A percentile compares a stretch with the other conserved stretches of the same genome.
phyloP scores from a whole-genome alignment of 2,329 filamentous ascomycete genomes.

The Claviceps arundinis region DNA sequence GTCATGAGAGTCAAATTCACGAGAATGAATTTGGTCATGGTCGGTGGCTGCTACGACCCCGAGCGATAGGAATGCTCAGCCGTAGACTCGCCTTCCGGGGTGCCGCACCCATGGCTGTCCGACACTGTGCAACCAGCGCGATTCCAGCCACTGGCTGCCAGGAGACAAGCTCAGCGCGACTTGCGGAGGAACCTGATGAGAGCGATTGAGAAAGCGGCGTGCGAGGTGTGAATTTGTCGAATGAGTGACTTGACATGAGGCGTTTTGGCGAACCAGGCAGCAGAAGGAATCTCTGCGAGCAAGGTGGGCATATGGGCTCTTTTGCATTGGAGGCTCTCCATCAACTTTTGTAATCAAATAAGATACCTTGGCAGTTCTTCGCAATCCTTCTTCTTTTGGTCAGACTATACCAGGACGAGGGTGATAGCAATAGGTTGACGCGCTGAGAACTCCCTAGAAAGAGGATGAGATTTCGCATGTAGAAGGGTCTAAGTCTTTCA shows the following conservation, averaged over 20 bases:
- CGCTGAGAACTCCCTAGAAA: neutral
- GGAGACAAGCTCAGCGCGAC: constrained; percentile 4
- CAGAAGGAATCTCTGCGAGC: neutral
- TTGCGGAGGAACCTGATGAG: constrained; percentile 1
- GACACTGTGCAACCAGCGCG: constrained; percentile 5
- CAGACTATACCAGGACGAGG: neutral
- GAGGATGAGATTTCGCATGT: too few species aligned
- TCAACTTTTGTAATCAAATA: neutral
- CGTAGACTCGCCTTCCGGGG: constrained; percentile 2
- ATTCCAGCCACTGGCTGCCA: constrained; percentile 1
- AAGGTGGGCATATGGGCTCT: neutral
- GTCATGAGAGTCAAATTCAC: constrained; percentile 91
- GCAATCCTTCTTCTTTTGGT: neutral
- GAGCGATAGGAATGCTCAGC: constrained; percentile 24
- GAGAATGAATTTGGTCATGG: constrained; percentile 84
- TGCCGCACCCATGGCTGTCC: neutral
- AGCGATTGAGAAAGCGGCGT: neutral
- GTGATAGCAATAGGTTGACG: neutral
- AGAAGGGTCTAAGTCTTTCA: too few species aligned
- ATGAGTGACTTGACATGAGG: neutral
- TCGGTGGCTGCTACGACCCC: constrained; percentile 58
- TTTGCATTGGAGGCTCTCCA: neutral
- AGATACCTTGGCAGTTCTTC: neutral
- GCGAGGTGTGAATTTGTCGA: neutral
- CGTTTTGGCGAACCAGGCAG: neutral